Evolutionary conservation across 2,329 filamentous ascomycete genomes (phyloP), one percentile per base, ranked within the genome.

Genomic region (Colletotrichum orchidophilum): DNA sequence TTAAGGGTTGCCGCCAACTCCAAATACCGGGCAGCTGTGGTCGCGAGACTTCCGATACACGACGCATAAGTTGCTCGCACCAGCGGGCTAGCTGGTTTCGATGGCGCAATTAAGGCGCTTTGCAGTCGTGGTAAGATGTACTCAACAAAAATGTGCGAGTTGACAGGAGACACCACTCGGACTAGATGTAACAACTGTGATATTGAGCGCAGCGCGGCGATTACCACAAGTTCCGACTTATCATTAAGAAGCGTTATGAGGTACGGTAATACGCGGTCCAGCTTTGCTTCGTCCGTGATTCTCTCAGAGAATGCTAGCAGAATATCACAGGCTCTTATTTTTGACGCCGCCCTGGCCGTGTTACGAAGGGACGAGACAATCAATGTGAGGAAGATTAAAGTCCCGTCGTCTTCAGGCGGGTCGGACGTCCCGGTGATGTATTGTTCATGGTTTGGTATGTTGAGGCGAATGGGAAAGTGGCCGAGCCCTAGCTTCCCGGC

Each of bases 31-130:
- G 92, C 90, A 0, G 96, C 95, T 4, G 94, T 96, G 18, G 92
- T 92, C 5, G 96, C 96, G 49, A 99, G 86, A 55, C 93, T 96
- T 3, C 96, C 95, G 27, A 99, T 87, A 77, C 95, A 98, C 5
- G 95, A 94, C 11, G 96, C 96, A 81, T 98, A 98, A 0, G 95
- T 96, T 58, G 95, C 94, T 70, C 96, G 90, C 13, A 98, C 92
- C 24, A 97, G 81, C 0, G 93, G 83, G 64, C 88, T 92, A 1
- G 92, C 88, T 31, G 88, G 87, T 35, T 80, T 81, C 5, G 81
- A 81, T 46, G 83, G 82, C 12, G 84, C 83, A 2, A 85, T 81
- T 49, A 90, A 75, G 15, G 86, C 85, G 11, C 85, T 80, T 75
- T 91, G 87, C 84, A 92, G 88, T 15, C 90, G 85, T 13, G 91